Conservation (phyloP, 306 rosid species). For the Vachellia pachyceras region DNA sequence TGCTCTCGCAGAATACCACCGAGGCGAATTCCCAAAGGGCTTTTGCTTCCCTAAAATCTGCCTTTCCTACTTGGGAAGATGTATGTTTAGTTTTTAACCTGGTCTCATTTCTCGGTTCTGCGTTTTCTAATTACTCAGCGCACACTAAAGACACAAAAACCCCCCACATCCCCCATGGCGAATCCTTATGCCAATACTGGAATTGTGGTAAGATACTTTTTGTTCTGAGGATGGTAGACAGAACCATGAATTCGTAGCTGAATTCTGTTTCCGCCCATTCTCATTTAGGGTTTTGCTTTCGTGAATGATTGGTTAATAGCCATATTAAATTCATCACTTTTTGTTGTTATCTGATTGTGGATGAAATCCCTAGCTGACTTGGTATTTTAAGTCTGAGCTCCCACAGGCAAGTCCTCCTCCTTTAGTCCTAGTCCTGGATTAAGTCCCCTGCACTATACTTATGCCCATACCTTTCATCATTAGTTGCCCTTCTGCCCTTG, state of each 20-base stretch:
- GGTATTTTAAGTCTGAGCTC: neutral
- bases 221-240: neutral
- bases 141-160: neutral
- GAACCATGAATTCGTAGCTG: neutral
- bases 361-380: neutral
- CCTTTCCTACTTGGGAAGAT: conserved; percentile 70
- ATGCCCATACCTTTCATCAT: neutral
- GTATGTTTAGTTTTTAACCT: conserved; percentile 37
- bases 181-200: too few relatives aligned
- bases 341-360: neutral
- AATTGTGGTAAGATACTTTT: neutral
- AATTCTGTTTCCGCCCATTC: neutral
- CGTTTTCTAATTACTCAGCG: neutral
- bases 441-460: neutral
- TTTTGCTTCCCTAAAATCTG: conserved; percentile 75
- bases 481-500: neutral
- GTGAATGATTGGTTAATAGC: neutral
- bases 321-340: neutral
- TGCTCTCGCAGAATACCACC: conserved; percentile 90
- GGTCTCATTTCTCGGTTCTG: neutral
- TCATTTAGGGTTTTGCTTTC: neutral
- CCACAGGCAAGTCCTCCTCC: neutral
- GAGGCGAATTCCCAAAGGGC: conserved; percentile 72
- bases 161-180: neutral
- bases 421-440: neutral